phyloP scores from a whole-genome alignment of 2,329 filamentous ascomycete species.

The Diplocarpon rosae region DNA sequence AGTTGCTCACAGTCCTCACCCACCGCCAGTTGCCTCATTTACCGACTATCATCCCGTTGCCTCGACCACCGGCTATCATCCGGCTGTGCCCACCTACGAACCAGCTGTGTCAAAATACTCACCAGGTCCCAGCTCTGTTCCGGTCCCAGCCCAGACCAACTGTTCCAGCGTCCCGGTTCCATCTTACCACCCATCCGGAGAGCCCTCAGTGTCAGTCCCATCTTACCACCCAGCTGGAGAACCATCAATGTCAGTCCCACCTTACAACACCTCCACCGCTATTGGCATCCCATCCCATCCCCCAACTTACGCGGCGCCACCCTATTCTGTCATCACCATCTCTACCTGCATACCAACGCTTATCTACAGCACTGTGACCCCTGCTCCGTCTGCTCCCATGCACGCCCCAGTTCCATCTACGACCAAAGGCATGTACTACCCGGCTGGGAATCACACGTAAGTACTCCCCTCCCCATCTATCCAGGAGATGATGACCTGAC shows the following conservation, averaged over 20 bases:
- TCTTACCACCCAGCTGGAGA: constrained; percentile 4
- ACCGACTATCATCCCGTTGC: too few relatives aligned
- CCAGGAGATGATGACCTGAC: too few relatives aligned
- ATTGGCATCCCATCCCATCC: neutral
- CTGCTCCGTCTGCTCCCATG: constrained; percentile 17
- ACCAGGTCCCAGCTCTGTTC: too few relatives aligned
- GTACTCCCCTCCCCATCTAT: neutral
- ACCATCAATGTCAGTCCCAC: constrained; percentile 4
- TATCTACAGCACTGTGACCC: constrained; percentile 18
- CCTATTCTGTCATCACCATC: constrained; percentile 15
- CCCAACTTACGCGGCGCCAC: constrained; percentile 5
- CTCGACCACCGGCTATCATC: too few relatives aligned
- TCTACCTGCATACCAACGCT: constrained; percentile 19
- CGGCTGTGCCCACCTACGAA: constrained; percentile 4
- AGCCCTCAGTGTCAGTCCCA: constrained; percentile 5
- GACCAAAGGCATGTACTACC: constrained; percentile 8
- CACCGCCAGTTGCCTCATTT: neutral
- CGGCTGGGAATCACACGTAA: neutral
- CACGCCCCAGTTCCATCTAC: constrained; percentile 10
- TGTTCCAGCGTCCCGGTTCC: constrained; percentile 11
- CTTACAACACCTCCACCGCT: neutral
- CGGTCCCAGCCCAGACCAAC: neutral
- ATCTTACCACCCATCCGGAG: constrained; percentile 3
- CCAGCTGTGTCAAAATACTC: constrained; percentile 11
- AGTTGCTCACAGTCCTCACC: constrained; percentile 1